Evolutionary conservation across 2,329 filamentous ascomycete genomes (phyloP).

Genomic region (Calonectria naviculata): DNA sequence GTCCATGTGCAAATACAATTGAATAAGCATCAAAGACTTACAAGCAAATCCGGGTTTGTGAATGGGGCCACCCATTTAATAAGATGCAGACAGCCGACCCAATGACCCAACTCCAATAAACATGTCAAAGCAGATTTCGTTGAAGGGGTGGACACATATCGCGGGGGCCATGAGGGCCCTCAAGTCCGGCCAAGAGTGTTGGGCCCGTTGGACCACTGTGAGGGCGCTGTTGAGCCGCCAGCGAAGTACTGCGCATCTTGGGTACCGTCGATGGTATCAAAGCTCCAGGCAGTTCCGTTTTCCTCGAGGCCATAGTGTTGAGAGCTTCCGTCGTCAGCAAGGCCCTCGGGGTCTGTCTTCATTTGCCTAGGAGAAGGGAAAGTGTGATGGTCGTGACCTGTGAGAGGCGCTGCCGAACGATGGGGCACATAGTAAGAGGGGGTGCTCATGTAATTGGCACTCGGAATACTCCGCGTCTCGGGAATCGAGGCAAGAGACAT

Average conservation of each 20-base stretch:
- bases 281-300: slow-evolving; percentile 22
- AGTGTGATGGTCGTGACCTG: slow-evolving; percentile 20
- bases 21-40: background rate
- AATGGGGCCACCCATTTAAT: background rate
- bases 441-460: slow-evolving; percentile 20
- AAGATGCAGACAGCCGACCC: slow-evolving; percentile 7
- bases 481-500: slow-evolving; percentile 12
- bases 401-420: slow-evolving; percentile 19
- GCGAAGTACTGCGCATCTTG: slow-evolving; percentile 29
- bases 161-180: background rate
- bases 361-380: slow-evolving; percentile 33
- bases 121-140: background rate
- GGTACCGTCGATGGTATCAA: slow-evolving; percentile 26
- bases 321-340: slow-evolving; percentile 25
- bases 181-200: slow-evolving; percentile 16
- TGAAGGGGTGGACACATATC: background rate
- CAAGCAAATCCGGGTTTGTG: background rate
- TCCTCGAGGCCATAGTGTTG: slow-evolving; percentile 31
- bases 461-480: slow-evolving; percentile 16
- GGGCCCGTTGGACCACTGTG: slow-evolving; percentile 23
- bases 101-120: slow-evolving; percentile 17
- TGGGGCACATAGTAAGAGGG: slow-evolving; percentile 31
- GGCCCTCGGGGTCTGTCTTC: slow-evolving; percentile 29
- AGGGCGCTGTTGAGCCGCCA: background rate
- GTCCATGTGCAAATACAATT: background rate